phyloP scores from a whole-genome alignment of 78 protist genomes.

The Bigelowiella natans region DNA sequence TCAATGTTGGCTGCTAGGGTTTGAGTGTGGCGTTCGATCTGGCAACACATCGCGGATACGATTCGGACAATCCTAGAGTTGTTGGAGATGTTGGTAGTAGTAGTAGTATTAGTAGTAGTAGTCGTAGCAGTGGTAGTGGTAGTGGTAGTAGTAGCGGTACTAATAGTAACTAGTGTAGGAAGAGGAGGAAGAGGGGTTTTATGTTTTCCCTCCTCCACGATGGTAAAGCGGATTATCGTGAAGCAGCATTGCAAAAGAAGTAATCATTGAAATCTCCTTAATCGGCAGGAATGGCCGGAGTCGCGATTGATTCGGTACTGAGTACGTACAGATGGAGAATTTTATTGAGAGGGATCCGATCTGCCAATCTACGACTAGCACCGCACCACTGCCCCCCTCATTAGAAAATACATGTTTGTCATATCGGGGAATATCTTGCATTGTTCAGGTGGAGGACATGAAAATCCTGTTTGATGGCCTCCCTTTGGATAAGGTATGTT shows the following conservation, averaged over 20 bases:
- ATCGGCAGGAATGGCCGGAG: conserved; percentile 99
- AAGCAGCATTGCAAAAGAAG: too few relatives aligned
- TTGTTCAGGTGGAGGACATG: conserved; percentile 91
- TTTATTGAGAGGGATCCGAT: background rate
- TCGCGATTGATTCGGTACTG: conserved; percentile 89
- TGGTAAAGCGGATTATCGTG: too few relatives aligned
- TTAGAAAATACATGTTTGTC: too few relatives aligned
- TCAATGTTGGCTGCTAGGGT: conserved; percentile 55
- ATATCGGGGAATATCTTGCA: too few relatives aligned
- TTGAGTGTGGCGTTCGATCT: conserved; percentile 92
- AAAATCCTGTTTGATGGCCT: conserved; percentile 47
- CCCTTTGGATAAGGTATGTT: conserved; percentile 69
- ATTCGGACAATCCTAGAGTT: conserved; percentile 86
- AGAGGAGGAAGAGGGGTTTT: too few relatives aligned
- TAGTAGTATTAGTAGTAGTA: background rate
- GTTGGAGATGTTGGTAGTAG: conserved; percentile 41
- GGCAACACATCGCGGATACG: conserved; percentile 92
- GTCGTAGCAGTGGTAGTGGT: too few relatives aligned
- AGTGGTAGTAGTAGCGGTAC: too few relatives aligned
- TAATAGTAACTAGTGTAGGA: too few relatives aligned
- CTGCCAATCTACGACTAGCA: background rate
- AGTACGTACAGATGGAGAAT: too few relatives aligned
- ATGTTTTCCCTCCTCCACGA: too few relatives aligned
- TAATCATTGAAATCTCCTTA: too few relatives aligned
- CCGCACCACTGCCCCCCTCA: too few relatives aligned